Evolutionary conservation across 352 stramenopile genomes (phyloP).

Genomic region (Phytophthora citrophthora): DNA sequence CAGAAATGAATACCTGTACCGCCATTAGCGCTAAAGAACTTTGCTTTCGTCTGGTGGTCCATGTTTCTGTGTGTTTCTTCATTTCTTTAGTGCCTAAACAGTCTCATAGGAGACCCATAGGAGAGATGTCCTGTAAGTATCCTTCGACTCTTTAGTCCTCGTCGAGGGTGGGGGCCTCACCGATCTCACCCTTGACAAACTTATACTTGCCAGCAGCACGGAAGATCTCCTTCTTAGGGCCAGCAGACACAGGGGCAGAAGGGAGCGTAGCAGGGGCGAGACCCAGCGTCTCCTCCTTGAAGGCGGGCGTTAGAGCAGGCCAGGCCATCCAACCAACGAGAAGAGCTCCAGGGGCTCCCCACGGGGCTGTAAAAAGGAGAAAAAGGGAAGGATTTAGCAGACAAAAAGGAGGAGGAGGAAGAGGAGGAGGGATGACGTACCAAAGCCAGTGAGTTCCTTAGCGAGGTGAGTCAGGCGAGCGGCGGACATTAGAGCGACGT

Average conservation of each 20-base stretch:
- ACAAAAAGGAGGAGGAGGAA: neutral
- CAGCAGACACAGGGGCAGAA: conserved; percentile 27
- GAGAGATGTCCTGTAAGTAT: neutral
- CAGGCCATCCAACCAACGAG: conserved; percentile 74
- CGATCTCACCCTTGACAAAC: conserved; percentile 75
- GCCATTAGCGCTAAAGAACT: conserved; percentile 1
- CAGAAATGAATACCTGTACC: too few relatives aligned
- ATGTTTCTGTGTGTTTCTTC: conserved; percentile 21
- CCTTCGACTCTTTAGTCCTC: conserved; percentile 46
- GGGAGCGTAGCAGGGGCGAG: conserved; percentile 42
- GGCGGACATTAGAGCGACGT: conserved; percentile 24
- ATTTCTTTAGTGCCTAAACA: neutral
- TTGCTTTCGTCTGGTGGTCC: conserved; percentile 21
- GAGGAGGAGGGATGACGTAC: conserved; percentile 35
- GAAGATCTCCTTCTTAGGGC: conserved; percentile 45
- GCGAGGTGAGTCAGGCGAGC: conserved; percentile 52
- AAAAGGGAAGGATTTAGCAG: neutral
- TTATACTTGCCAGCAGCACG: conserved; percentile 78
- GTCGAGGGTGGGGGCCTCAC: conserved; percentile 73
- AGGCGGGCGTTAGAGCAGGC: conserved; percentile 68
- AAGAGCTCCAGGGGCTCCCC: conserved; percentile 55
- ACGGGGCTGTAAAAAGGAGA: conserved; percentile 39
- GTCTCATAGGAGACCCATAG: too few relatives aligned
- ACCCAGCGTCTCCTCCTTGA: conserved; percentile 82
- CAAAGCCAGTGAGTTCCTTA: conserved; percentile 56